Evolutionary conservation across 306 rosid genomes (phyloP).

Genomic region (Lupinus albus): DNA sequence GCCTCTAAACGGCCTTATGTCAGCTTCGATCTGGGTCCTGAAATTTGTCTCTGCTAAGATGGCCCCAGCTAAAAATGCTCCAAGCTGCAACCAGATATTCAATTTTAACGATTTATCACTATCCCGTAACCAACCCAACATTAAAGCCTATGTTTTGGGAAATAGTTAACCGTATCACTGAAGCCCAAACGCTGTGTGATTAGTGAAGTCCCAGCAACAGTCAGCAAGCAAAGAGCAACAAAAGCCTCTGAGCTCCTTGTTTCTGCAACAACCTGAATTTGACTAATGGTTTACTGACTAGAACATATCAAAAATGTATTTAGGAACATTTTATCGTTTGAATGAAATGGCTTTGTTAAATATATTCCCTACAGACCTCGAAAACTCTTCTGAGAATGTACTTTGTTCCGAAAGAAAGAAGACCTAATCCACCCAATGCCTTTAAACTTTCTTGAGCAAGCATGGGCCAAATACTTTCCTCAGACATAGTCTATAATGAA

Average conservation of each 20-base stretch:
- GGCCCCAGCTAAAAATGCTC: slow-evolving; percentile 99
- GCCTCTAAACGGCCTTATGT: slow-evolving; percentile 98
- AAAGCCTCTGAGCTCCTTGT: slow-evolving; percentile 99
- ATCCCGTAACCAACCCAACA: slow-evolving; percentile 26
- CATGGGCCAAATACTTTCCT: slow-evolving; percentile 91
- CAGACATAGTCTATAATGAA: slow-evolving; percentile 63
- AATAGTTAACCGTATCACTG: slow-evolving; percentile 83
- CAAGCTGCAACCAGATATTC: slow-evolving; percentile 65
- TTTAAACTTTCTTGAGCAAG: slow-evolving; percentile 93
- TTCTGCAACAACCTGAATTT: slow-evolving; percentile 93
- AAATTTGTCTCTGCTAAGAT: slow-evolving; percentile 96
- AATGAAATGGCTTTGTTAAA: slow-evolving; percentile 24
- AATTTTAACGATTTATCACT: slow-evolving; percentile 24
- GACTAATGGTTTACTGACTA: slow-evolving; percentile 46
- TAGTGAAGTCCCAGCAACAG: slow-evolving; percentile 94
- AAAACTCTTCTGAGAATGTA: slow-evolving; percentile 90
- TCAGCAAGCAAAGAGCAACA: slow-evolving; percentile 95
- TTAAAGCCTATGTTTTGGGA: slow-evolving; percentile 20
- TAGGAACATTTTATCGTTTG: slow-evolving; percentile 21
- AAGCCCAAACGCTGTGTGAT: slow-evolving; percentile 93
- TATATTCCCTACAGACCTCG: slow-evolving; percentile 61
- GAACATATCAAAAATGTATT: slow-evolving; percentile 31
- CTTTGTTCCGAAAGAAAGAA: slow-evolving; percentile 93
- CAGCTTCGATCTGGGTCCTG: slow-evolving; percentile 99
- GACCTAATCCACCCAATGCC: slow-evolving; percentile 93